Conservation (phyloP, 225 moss, liverwort and hornwort genomes). For the Marchantia polymorpha region DNA sequence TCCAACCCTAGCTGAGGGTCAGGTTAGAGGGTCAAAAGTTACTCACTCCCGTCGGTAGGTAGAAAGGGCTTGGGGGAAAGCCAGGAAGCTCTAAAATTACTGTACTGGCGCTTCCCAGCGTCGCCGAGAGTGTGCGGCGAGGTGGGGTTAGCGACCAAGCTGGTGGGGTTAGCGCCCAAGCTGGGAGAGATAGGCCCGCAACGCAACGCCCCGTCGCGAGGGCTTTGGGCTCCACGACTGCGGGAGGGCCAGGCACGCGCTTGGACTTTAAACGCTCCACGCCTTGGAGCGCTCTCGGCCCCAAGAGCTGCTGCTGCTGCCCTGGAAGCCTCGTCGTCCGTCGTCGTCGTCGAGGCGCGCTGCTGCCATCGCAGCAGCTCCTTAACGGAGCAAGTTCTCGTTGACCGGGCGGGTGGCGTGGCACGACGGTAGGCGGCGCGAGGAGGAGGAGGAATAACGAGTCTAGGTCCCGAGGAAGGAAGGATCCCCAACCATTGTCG, state of each 20-base stretch:
- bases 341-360: neutral
- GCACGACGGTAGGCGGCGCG: conserved; percentile 12
- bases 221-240: neutral
- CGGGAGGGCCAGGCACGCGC: neutral
- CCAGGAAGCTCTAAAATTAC: neutral
- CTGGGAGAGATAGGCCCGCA: neutral
- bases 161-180: neutral
- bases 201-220: neutral
- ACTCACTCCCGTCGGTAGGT: neutral
- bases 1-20: neutral
- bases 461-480: neutral
- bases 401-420: neutral
- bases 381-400: neutral
- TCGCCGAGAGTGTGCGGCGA: too few relatives aligned
- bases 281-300: neutral
- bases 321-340: neutral
- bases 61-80: neutral
- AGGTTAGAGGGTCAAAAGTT: neutral
- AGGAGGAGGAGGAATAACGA: neutral
- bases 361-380: neutral
- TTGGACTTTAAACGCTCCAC: neutral
- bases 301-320: neutral
- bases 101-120: too few relatives aligned
- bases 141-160: too few relatives aligned
- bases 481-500: neutral